These are phyloP conservation scores for Cicer judaicum DNA, from an alignment of 306 rosid species.

Conservation along the genomic window DNA sequence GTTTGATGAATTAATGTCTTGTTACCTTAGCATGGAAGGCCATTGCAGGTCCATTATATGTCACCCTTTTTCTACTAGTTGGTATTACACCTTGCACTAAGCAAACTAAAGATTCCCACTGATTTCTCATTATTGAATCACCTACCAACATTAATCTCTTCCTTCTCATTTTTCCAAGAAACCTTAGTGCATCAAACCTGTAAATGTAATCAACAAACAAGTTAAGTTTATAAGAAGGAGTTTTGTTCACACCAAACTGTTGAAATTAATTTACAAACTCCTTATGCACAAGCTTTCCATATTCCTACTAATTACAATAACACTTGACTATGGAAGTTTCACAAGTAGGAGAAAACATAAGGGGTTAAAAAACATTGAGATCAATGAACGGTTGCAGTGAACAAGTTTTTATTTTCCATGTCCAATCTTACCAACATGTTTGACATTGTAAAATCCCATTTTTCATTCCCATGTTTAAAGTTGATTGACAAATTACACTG, in stretches of 20 bases:
- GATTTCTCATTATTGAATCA: constrained; percentile 97
- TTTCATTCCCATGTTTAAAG: not conserved
- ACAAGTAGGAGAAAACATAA: not conserved
- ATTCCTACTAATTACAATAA: not conserved
- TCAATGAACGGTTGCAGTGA: constrained; percentile 7
- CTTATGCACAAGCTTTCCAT: not conserved
- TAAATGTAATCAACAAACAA: constrained; percentile 25
- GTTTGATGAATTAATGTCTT: constrained; percentile 18
- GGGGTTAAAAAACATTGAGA: not conserved
- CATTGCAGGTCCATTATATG: constrained; percentile 84
- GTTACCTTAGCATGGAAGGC: constrained; percentile 91
- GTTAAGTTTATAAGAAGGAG: constrained; percentile 26
- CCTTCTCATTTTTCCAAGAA: constrained; percentile 83
- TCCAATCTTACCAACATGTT: not conserved
- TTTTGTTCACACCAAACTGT: not conserved
- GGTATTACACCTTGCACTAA: constrained; percentile 92
- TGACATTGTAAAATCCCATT: not conserved
- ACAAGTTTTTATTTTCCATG: not conserved
- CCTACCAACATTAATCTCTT: constrained; percentile 96
- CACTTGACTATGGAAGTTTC: not conserved
- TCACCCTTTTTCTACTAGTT: constrained; percentile 71
- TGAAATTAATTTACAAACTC: not conserved
- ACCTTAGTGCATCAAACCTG: constrained; percentile 89
- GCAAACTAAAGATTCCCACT: constrained; percentile 97
- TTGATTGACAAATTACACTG: too few relatives aligned